Evolutionary conservation across 2,329 filamentous ascomycete species (phyloP).

Genomic region (Leptographium lundbergii): DNA sequence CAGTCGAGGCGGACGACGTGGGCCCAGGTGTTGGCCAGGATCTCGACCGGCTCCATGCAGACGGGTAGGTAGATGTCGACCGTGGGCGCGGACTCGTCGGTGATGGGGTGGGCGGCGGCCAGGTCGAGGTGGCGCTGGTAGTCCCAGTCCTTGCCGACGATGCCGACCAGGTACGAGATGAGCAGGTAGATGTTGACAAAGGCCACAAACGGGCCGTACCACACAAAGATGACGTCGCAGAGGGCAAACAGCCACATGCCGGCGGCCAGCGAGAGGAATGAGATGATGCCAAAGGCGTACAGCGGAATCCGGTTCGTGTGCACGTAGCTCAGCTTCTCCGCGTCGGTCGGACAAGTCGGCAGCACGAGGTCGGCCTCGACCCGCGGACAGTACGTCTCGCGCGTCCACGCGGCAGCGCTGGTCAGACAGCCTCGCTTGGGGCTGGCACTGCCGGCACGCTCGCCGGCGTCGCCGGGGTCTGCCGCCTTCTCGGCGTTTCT

Average conservation of each 20-base stretch:
- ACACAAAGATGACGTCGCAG: slow-evolving; percentile 1
- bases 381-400: slow-evolving; percentile 1
- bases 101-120: neutral
- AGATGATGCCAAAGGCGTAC: slow-evolving; percentile 3
- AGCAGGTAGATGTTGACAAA: slow-evolving; percentile 3
- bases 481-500: neutral
- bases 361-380: neutral
- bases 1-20: neutral
- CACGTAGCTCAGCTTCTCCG: slow-evolving; percentile 3
- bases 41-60: slow-evolving; percentile 2
- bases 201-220: slow-evolving; percentile 2
- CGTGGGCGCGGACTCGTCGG: neutral
- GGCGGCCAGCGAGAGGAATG: slow-evolving; percentile 3
- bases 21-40: slow-evolving; percentile 3
- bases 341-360: slow-evolving; percentile 1
- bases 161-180: slow-evolving; percentile 4
- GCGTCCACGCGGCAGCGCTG: neutral
- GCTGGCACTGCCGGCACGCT: neutral
- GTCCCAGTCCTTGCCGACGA: slow-evolving; percentile 6
- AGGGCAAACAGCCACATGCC: slow-evolving; percentile 6
- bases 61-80: slow-evolving; percentile 5
- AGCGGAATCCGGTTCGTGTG: slow-evolving; percentile 4
- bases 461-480: neutral
- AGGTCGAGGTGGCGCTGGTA: neutral
- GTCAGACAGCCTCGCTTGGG: neutral